phyloP scores from a whole-genome alignment of 1,284 basidiomycete genomes.

The Phellinidium pouzarii region DNA sequence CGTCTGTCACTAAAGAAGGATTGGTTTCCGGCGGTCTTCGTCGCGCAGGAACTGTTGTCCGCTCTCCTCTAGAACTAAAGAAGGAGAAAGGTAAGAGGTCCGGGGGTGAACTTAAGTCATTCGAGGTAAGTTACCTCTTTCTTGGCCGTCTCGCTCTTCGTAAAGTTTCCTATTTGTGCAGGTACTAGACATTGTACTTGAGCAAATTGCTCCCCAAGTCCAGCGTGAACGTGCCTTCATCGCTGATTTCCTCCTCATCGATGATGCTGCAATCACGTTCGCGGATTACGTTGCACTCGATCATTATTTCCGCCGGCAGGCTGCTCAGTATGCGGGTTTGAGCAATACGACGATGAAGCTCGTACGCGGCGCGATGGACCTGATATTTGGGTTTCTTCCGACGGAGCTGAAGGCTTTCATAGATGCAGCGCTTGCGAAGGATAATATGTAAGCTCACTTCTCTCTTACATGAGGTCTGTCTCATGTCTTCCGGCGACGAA shows the following conservation, averaged over 20 bases:
- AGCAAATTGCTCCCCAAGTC: conserved; percentile 72
- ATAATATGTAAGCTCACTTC: conserved; percentile 59
- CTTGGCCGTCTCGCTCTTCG: background rate
- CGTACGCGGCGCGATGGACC: conserved; percentile 82
- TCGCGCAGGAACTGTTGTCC: conserved; percentile 70
- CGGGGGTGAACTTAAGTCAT: conserved; percentile 56
- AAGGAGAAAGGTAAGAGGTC: conserved; percentile 44
- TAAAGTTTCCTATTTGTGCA: conserved; percentile 27
- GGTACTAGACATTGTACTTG: conserved; percentile 72
- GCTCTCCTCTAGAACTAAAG: conserved; percentile 58
- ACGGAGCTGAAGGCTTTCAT: conserved; percentile 81
- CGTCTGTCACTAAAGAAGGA: conserved; percentile 33
- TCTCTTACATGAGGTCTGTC: no score
- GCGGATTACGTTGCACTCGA: conserved; percentile 95
- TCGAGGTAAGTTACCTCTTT: conserved; percentile 45
- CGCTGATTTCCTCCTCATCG: conserved; percentile 87
- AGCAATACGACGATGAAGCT: conserved; percentile 72
- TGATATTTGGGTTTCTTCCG: conserved; percentile 92
- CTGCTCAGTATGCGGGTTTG: conserved; percentile 64
- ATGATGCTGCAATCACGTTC: conserved; percentile 84
- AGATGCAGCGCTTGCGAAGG: conserved; percentile 70
- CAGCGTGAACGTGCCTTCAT: conserved; percentile 86
- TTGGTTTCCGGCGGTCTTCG: conserved; percentile 53
- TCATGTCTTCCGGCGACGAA: background rate
- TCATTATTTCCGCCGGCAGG: conserved; percentile 90